Conservation (phyloP, 148 eudicot genomes). For the Rhododendron kiyosumense region DNA sequence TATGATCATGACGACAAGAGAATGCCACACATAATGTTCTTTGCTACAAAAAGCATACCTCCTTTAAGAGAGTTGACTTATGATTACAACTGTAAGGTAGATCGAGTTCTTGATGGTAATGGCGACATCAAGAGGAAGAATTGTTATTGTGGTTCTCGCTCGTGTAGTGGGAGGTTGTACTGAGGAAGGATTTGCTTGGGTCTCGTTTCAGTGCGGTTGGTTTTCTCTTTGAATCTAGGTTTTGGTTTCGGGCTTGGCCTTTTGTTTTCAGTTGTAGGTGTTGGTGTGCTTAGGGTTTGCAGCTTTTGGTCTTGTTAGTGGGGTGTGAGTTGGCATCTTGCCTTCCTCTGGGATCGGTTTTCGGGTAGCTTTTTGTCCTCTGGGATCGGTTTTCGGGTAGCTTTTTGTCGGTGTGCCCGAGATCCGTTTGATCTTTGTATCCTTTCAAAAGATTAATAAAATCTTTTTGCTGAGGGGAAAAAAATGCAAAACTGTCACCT, state of each 20-base stretch:
- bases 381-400: no score
- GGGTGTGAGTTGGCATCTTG: no score
- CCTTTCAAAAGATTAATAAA: no score
- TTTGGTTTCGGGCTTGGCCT: no score
- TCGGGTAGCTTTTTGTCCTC: neutral
- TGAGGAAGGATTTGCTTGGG: neutral
- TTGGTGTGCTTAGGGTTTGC: no score
- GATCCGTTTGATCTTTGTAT: no score
- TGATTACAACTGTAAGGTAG: constrained; percentile 28
- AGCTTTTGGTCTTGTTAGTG: neutral
- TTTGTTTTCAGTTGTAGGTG: no score
- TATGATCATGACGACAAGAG: constrained; percentile 29
- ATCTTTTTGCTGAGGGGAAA: no score
- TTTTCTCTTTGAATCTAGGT: no score
- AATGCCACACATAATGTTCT: constrained; percentile 33
- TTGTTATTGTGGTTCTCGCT: constrained; percentile 25
- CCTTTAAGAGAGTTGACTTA: constrained; percentile 26
- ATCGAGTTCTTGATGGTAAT: constrained; percentile 17
- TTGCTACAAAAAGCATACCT: constrained; percentile 21
- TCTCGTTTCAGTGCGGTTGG: no score
- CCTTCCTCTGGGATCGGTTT: no score
- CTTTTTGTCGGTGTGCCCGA: neutral
- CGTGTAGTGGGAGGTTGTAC: constrained; percentile 23
- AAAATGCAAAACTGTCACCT: neutral
- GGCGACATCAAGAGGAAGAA: constrained; percentile 26